These are phyloP conservation scores for Yamadazyma ubonensis DNA, from an alignment of 805 yeast genomes.

Conservation along the genomic window DNA sequence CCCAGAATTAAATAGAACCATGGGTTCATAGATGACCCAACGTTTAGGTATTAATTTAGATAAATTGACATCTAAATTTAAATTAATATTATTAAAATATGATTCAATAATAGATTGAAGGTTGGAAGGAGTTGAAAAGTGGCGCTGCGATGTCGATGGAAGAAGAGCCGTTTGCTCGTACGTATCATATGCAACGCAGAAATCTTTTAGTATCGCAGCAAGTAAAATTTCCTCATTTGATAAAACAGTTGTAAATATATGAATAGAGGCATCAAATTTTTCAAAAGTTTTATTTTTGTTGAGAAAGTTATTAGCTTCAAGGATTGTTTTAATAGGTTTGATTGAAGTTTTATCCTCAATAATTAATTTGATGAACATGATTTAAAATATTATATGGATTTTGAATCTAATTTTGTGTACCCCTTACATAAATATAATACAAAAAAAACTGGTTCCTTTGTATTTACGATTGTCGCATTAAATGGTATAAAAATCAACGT, in stretches of 20 bases:
- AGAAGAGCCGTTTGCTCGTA: not conserved
- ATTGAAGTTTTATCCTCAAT: conserved; percentile 9
- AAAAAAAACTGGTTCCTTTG: conserved; percentile 2
- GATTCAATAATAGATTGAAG: not conserved
- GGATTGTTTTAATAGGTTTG: conserved; percentile 20
- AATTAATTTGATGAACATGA: conserved; percentile 4
- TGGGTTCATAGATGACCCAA: conserved; percentile 66
- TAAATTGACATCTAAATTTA: not conserved
- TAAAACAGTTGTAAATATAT: conserved; percentile 5
- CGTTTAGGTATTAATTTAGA: conserved; percentile 43
- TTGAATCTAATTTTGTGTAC: conserved; percentile 1
- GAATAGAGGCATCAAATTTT: conserved; percentile 6
- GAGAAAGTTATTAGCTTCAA: conserved; percentile 17
- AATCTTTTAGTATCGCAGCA: conserved; percentile 5
- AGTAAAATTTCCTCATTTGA: conserved; percentile 4
- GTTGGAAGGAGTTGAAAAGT: not conserved
- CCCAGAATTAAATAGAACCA: conserved; percentile 54
- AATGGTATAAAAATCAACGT: not conserved
- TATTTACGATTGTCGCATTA: conserved; percentile 7
- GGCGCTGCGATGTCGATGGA: not conserved
- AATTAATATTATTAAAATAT: not conserved
- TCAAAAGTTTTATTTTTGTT: conserved; percentile 21
- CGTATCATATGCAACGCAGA: conserved; percentile 3
- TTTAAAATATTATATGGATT: not conserved
- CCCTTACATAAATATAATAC: conserved; percentile 7